A percentile compares a stretch with the other conserved stretches of the same genome.
Evolutionary conservation across 768 basidiomycete genomes (phyloP).

Genomic region (Tremella mesenterica): DNA sequence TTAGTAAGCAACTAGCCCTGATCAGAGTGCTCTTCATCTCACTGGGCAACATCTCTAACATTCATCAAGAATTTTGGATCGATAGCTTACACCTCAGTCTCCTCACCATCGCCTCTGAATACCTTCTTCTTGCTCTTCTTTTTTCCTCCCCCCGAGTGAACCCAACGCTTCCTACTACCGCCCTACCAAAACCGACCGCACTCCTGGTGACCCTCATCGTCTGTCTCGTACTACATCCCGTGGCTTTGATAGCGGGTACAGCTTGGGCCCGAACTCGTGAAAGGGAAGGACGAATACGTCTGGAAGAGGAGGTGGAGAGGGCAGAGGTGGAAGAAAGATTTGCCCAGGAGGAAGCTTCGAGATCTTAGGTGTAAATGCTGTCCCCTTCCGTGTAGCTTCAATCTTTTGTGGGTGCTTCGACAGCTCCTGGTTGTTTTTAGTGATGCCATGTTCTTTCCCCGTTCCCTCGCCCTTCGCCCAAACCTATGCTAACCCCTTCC

Average conservation of each 20-base stretch:
- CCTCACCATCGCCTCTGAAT: conserved; percentile 19
- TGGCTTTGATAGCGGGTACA: conserved; percentile 42
- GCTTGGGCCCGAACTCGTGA: conserved; percentile 42
- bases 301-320: conserved; percentile 43
- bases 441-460: too few species aligned
- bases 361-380: too few species aligned
- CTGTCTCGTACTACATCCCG: conserved; percentile 43
- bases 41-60: conserved; percentile 39
- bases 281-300: conserved; percentile 42
- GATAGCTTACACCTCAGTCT: conserved; percentile 8
- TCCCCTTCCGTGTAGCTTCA: too few species aligned
- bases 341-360: conserved; percentile 16
- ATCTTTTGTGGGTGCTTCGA: too few species aligned
- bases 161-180: conserved; percentile 36
- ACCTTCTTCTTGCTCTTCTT: conserved; percentile 38
- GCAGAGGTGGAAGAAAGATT: conserved; percentile 26
- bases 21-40: background rate
- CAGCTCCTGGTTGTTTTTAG: too few species aligned
- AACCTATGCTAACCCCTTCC: too few species aligned
- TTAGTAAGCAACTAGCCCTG: conserved; percentile 18
- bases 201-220: conserved; percentile 44
- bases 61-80: conserved; percentile 5
- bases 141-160: conserved; percentile 38
- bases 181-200: conserved; percentile 41
- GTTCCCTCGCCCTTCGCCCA: too few species aligned